Conservation (phyloP, 768 basidiomycete species). For the Coprinellus micaceus region DNA sequence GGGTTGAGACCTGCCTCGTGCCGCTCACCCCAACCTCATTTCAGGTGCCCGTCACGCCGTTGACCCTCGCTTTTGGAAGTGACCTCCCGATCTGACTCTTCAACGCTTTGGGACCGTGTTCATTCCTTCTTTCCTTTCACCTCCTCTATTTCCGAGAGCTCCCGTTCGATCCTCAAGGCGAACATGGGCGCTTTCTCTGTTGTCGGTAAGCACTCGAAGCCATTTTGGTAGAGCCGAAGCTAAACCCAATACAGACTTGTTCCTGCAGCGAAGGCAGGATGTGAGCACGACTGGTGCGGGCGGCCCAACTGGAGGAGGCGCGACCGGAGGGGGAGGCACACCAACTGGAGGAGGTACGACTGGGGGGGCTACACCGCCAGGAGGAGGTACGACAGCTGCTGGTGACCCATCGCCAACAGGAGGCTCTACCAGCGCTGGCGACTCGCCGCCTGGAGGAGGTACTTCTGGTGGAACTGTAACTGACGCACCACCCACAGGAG, state of each 20-base stretch:
- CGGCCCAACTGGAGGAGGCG: not conserved
- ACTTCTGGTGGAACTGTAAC: not conserved
- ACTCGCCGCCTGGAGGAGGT: not conserved
- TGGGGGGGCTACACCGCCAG: not conserved
- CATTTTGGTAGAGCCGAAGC: not conserved
- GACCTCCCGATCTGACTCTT: too few species aligned
- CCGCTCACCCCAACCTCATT: not conserved
- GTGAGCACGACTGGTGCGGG: not conserved
- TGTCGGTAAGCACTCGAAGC: too few species aligned
- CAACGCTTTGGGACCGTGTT: too few species aligned
- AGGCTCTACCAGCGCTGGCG: too few species aligned
- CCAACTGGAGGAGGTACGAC: not conserved
- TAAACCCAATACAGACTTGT: not conserved
- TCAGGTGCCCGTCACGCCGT: too few species aligned
- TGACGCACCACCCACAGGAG: not conserved
- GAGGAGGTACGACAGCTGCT: not conserved
- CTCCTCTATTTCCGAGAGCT: too few species aligned
- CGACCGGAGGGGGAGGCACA: not conserved
- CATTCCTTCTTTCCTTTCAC: too few species aligned
- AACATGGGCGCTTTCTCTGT: too few species aligned
- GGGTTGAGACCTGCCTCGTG: not conserved
- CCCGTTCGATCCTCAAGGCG: too few species aligned
- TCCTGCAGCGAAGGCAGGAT: too few species aligned
- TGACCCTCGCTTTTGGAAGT: too few species aligned
- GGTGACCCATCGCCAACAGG: too few species aligned